A percentile compares a stretch with the other conserved stretches of the same genome.
These are phyloP conservation scores for Rutstroemia sp. DNA, from an alignment of 2,329 filamentous ascomycete species.

Conservation along the genomic window DNA sequence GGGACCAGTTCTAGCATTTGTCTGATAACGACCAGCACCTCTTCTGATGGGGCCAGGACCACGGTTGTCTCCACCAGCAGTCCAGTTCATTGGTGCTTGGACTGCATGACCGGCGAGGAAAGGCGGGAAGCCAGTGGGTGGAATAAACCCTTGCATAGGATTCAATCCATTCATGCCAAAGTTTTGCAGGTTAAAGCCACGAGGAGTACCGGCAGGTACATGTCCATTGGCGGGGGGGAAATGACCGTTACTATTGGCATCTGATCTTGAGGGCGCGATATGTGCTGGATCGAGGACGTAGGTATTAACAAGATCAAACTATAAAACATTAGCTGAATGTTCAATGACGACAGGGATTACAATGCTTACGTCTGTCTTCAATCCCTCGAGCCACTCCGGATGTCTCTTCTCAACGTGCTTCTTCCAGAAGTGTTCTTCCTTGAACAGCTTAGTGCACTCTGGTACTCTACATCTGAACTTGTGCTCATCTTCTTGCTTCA, in stretches of 20 bases:
- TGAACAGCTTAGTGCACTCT: conserved; percentile 94
- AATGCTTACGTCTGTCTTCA: conserved; percentile 72
- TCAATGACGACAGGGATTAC: background rate
- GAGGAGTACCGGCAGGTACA: conserved; percentile 73
- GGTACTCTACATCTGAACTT: conserved; percentile 97
- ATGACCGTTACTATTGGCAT: conserved; percentile 92
- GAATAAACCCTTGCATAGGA: conserved; percentile 51
- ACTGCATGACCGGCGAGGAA: conserved; percentile 46
- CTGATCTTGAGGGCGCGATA: conserved; percentile 85
- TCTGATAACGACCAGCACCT: conserved; percentile 54
- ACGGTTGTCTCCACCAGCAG: conserved; percentile 42
- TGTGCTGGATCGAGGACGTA: conserved; percentile 93
- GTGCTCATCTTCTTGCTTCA: conserved; percentile 96
- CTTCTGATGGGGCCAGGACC: conserved; percentile 61
- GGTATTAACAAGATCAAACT: conserved; percentile 86
- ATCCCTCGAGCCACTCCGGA: conserved; percentile 71
- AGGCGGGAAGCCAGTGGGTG: conserved; percentile 38
- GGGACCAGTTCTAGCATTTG: conserved; percentile 57
- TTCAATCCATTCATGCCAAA: conserved; percentile 54
- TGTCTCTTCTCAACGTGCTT: conserved; percentile 98
- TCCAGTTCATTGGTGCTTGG: conserved; percentile 39
- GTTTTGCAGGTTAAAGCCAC: conserved; percentile 81
- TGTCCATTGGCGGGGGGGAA: conserved; percentile 78
- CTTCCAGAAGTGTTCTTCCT: conserved; percentile 93
- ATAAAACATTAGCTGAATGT: conserved; percentile 4